Base-by-base conservation (phyloP, 2,329 filamentous ascomycete genomes). In the Hortaea sp. region DNA sequence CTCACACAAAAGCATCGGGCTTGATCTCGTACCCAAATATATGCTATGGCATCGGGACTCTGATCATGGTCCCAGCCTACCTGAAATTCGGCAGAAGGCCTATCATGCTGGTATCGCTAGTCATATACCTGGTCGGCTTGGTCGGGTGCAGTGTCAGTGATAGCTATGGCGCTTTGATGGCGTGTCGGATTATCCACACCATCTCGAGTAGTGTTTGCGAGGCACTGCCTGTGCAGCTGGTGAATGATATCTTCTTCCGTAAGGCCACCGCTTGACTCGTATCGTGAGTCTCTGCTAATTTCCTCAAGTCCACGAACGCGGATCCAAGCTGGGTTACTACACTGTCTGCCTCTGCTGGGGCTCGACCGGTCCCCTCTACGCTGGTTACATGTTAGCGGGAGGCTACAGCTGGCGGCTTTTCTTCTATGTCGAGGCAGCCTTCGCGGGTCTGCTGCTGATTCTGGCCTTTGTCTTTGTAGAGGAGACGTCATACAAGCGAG, bases 1-100 rank as follows among this genome's bases (percentile, higher is more conserved):
- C 70, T 3, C 66, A 71, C 2, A 71, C 69, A 5, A 68, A 63
- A 7, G 76, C 78, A 0, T 78, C 76, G 0, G 72, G 73, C 6
- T 60, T 81, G 31, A 69, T 81, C 46, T 78, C 75, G 7, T 81
- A 81, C 56, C 72, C 77, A 0, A 81, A 80, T 57, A 66, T 81
- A 13, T 72, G 74, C 4, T 81, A 77, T 60, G 78, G 78, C 0
- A 77, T 79, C 49, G 74, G 73, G 62, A 62, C 74, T 0, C 63
- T 81, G 13, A 35, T 81, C 3, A 66, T 80, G 1, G 75, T 81
- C 0, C 77, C 77, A 0, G 58, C 75, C 7, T 81, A 81, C 54
- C 66, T 78, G 49, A 77, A 78, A 50, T 51, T 51, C 41, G 69
- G 69, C 2, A 57, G 69, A 27, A 59, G 69, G n/a, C 66, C 69